phyloP scores from a whole-genome alignment of 148 eudicot species.

The Pharnaceum exiguum region DNA sequence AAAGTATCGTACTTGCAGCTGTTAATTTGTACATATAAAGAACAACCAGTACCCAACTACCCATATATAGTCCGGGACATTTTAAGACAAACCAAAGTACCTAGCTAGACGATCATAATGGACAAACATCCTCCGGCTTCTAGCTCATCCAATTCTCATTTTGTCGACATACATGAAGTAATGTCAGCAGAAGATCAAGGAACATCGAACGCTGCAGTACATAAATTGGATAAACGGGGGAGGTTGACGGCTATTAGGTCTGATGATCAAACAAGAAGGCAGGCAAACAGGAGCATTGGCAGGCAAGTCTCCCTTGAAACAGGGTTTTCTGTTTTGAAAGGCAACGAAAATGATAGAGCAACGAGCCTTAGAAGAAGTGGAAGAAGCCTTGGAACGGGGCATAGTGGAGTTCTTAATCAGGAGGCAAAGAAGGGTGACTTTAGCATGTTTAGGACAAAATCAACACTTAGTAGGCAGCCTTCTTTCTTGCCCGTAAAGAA shows the following conservation, averaged over 20 bases:
- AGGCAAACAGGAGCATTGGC: conserved; percentile 36
- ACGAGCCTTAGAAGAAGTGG: conserved; percentile 72
- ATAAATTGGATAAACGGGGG: conserved; percentile 8
- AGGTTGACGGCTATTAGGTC: conserved; percentile 26
- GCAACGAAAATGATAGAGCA: conserved; percentile 34
- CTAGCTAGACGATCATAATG: conserved; percentile 2
- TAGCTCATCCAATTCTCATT: conserved; percentile 27
- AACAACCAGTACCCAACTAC: not conserved
- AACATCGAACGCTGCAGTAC: not conserved
- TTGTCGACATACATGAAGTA: conserved; percentile 56
- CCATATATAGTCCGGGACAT: not conserved
- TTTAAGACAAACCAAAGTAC: not conserved
- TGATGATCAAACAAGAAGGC: conserved; percentile 36
- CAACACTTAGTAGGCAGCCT: conserved; percentile 55
- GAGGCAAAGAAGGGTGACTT: conserved; percentile 60
- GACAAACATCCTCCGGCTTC: conserved; percentile 23
- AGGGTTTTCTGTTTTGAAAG: conserved; percentile 69
- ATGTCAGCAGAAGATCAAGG: conserved; percentile 20
- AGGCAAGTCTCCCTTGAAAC: conserved; percentile 94
- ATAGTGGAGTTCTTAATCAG: conserved; percentile 17
- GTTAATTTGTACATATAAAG: not conserved
- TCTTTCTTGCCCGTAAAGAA: conserved; percentile 56
- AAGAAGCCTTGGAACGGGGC: conserved; percentile 63
- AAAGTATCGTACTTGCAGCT: not conserved
- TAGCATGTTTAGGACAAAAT: conserved; percentile 71